Evolutionary conservation across 164 flowering plant species (phyloP).

Genomic region (Paratinospora sagittata): DNA sequence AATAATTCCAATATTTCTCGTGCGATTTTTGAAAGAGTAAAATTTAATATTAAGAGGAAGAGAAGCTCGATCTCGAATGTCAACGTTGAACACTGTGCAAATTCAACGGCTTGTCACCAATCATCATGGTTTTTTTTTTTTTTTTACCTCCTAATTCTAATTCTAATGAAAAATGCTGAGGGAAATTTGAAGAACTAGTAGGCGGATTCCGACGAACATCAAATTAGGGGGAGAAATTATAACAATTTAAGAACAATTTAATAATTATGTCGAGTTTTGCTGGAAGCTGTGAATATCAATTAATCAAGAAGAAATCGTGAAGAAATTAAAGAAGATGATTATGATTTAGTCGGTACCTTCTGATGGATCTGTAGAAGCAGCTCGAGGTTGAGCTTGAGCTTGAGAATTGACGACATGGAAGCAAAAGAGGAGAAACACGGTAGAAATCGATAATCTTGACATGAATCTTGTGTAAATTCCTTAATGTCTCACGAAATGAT

Average conservation of each 20-base stretch:
- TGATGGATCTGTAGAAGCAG: not conserved
- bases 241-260: not conserved
- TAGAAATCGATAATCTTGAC: not conserved
- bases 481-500: too few relatives aligned
- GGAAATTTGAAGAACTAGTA: too few relatives aligned
- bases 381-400: not conserved
- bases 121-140: too few relatives aligned
- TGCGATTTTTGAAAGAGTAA: too few relatives aligned
- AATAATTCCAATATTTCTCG: too few relatives aligned
- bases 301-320: not conserved
- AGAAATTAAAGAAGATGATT: not conserved
- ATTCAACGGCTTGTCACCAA: too few relatives aligned
- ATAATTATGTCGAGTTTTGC: not conserved
- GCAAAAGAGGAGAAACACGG: not conserved
- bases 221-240: not conserved
- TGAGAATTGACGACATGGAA: not conserved
- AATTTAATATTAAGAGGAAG: too few relatives aligned
- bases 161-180: too few relatives aligned
- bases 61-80: too few relatives aligned
- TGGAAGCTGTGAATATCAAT: not conserved
- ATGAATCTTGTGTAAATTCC: not conserved
- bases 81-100: too few relatives aligned
- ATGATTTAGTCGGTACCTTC: not conserved
- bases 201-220: not conserved
- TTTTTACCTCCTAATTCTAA: too few relatives aligned